Evolutionary conservation across 2,329 filamentous ascomycete genomes (phyloP).

Genomic region (Fusarium falciforme): DNA sequence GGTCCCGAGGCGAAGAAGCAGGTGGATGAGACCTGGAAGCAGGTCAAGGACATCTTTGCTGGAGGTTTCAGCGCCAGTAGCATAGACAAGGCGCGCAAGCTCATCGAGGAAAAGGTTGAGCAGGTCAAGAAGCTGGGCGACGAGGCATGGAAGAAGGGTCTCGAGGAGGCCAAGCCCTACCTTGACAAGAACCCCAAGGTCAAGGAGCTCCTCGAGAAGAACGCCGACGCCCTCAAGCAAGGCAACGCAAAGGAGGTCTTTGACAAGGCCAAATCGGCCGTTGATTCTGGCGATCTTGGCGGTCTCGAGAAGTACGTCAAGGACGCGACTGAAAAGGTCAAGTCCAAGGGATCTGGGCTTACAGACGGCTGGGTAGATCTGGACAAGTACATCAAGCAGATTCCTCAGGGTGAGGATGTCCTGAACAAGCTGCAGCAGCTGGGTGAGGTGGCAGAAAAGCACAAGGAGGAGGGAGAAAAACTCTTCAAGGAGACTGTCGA

Average conservation of each 20-base stretch:
- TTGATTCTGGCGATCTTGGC: slow-evolving; percentile 69
- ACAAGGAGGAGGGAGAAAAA: slow-evolving; percentile 76
- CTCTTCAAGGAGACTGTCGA: slow-evolving; percentile 76
- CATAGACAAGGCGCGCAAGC: slow-evolving; percentile 66
- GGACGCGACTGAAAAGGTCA: slow-evolving; percentile 49
- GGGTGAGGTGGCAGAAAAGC: slow-evolving; percentile 72
- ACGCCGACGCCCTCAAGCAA: slow-evolving; percentile 73
- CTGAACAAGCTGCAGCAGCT: slow-evolving; percentile 74
- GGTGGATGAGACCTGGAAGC: slow-evolving; percentile 76
- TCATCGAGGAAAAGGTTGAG: slow-evolving; percentile 77
- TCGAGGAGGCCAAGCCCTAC: slow-evolving; percentile 77
- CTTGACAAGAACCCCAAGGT: slow-evolving; percentile 82
- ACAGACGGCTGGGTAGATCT: slow-evolving; percentile 59
- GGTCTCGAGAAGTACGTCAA: slow-evolving; percentile 53
- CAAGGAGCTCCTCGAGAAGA: slow-evolving; percentile 78
- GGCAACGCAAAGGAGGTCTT: slow-evolving; percentile 75
- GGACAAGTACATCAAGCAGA: slow-evolving; percentile 72
- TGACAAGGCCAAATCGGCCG: slow-evolving; percentile 69
- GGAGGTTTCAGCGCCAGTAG: slow-evolving; percentile 67
- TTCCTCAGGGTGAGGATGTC: slow-evolving; percentile 73
- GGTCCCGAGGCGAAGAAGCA: slow-evolving; percentile 83
- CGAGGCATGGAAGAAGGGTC: slow-evolving; percentile 76
- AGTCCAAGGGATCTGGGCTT: slow-evolving; percentile 58
- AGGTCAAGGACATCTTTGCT: slow-evolving; percentile 73
- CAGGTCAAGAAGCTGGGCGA: slow-evolving; percentile 76